Base-by-base conservation (phyloP, 2,329 filamentous ascomycete genomes). In the Xylaria hypoxylon region DNA sequence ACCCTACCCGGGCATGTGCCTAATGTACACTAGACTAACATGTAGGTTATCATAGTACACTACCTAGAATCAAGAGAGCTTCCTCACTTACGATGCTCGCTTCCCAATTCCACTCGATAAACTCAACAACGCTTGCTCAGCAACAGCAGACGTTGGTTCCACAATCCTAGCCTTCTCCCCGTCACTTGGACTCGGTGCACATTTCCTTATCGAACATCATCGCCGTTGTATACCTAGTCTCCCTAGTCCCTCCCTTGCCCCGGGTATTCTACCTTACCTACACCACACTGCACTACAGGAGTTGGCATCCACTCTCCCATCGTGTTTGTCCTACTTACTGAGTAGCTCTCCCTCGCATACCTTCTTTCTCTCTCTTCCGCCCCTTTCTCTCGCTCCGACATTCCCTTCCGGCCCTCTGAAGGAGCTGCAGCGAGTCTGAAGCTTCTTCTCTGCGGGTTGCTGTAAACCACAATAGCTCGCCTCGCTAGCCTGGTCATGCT, bases 371-470 rank as follows among this genome's bases (percentile, higher is more conserved):
- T 66, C 65, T 68, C 70, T 68, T 55, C 50, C 59, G 60, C 63
- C 59, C 62, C 68, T 57, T 58, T 67, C 62, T 63, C 35, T 65
- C 69, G 67, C 65, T 59, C 68, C 52, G 48, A 35, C 62, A 64
- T 61, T 53, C 59, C 40, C 58, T 62, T 52, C 40, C 38, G 51
- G 51, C 52, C 51, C 48, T 58, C 62, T 68, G 51, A 65, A 70
- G 70, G 59, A 71, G 73, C 71, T 72, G 62, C 73, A 76, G 74
- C 72, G 44, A 76, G 74, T 70, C 74, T 76, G 74, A 71, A 68
- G 71, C 70, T 71, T 71, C 60, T 59, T 71, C 67, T 64, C 31
- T 57, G 40, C 58, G 55, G 68, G 68, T 62, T 65, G 33, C 53
- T 63, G 66, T 48, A 58, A 56, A 65, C 64, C 52, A 71, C 61